Evolutionary conservation across 2,329 filamentous ascomycete species (phyloP).

Genomic region (Hypoxylon sp.): DNA sequence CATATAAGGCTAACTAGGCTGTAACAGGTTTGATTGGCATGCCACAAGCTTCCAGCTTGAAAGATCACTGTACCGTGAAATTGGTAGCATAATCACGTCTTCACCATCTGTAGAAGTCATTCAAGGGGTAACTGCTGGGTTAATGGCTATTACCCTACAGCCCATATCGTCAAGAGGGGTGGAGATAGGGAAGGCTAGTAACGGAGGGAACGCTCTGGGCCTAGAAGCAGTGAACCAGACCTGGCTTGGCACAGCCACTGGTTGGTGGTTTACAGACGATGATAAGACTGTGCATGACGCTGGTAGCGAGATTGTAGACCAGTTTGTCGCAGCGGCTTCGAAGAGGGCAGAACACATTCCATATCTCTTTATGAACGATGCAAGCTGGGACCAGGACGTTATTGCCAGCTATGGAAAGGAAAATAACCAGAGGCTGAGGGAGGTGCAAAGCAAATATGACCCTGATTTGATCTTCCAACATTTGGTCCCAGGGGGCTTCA

Average conservation of each 20-base stretch:
- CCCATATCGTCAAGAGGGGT: constrained; percentile 13
- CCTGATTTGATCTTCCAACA: neutral
- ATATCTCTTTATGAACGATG: neutral
- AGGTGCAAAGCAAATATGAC: neutral
- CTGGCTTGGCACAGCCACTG: constrained; percentile 13
- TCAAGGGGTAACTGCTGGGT: constrained; percentile 16
- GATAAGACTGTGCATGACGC: constrained; percentile 17
- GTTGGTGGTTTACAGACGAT: constrained; percentile 23
- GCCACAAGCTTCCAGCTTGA: constrained; percentile 21
- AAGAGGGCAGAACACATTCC: neutral
- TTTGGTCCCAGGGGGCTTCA: neutral
- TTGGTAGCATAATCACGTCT: constrained; percentile 17
- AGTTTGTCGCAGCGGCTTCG: neutral
- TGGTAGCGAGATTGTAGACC: neutral
- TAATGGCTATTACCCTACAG: constrained; percentile 18
- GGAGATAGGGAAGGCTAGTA: constrained; percentile 2
- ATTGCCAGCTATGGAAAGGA: neutral
- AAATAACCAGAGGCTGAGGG: neutral
- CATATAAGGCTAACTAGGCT: constrained; percentile 3
- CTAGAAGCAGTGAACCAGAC: constrained; percentile 26
- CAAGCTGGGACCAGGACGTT: neutral
- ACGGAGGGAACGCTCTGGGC: constrained; percentile 27
- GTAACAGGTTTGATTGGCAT: constrained; percentile 20
- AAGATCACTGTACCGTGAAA: constrained; percentile 15
- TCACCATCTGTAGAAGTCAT: constrained; percentile 16